A percentile compares a stretch with the other conserved stretches of the same genome.
Conservation (phyloP, 257 asterid species). For the Striga asiatica region DNA sequence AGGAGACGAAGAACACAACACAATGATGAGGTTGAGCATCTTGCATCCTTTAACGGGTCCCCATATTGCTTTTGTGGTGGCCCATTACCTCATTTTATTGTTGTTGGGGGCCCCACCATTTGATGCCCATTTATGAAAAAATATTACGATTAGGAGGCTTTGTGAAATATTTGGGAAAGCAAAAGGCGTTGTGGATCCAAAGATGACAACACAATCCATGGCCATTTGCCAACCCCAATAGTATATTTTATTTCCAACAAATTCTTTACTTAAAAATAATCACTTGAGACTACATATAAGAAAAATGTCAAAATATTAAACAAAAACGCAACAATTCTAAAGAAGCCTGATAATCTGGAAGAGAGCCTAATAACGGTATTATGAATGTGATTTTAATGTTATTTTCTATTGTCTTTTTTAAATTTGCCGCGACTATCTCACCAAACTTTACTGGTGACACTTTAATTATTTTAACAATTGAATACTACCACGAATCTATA, state of each 20-base stretch:
- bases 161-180: conserved; percentile 20
- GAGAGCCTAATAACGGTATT: too few relatives aligned
- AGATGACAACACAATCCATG: conserved; percentile 24
- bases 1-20: too few relatives aligned
- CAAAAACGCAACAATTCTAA: too few relatives aligned
- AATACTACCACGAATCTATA: too few relatives aligned
- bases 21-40: conserved; percentile 53
- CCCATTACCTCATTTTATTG: conserved; percentile 27
- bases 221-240: conserved; percentile 12
- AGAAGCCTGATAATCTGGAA: too few relatives aligned
- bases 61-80: conserved; percentile 10
- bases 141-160: conserved; percentile 15
- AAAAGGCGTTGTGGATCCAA: conserved; percentile 56
- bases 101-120: conserved; percentile 31
- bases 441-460: too few relatives aligned
- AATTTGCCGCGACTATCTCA: too few relatives aligned
- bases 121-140: conserved; percentile 20
- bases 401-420: too few relatives aligned
- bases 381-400: too few relatives aligned
- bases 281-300: too few relatives aligned
- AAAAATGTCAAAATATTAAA: too few relatives aligned
- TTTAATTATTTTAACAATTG: too few relatives aligned
- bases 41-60: conserved; percentile 26
- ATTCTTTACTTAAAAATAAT: background rate
- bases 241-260: conserved; percentile 6